phyloP scores from a whole-genome alignment of 306 rosid species.

The Potentilla sterilis region DNA sequence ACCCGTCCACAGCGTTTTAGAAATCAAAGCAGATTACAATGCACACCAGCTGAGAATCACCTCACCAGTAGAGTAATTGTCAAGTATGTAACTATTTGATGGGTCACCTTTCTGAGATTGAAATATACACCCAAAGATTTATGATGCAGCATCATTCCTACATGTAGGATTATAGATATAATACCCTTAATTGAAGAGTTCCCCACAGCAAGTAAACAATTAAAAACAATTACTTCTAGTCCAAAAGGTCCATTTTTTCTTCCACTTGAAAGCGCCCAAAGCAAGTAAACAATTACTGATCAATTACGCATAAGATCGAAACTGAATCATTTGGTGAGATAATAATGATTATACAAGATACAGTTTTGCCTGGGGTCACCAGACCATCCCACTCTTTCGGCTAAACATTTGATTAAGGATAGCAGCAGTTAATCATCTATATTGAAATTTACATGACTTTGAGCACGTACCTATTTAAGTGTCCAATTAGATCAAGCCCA shows the following conservation, averaged over 20 bases:
- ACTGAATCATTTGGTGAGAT: conserved; percentile 11
- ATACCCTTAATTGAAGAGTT: not conserved
- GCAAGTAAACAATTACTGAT: conserved; percentile 13
- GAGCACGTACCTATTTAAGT: not conserved
- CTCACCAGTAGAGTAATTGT: conserved; percentile 6
- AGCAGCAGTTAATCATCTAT: conserved; percentile 7
- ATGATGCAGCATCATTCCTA: conserved; percentile 9
- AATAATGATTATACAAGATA: not conserved
- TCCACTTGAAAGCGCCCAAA: not conserved
- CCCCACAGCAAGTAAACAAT: not conserved
- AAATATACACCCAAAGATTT: not conserved
- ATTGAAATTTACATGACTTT: not conserved
- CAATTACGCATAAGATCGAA: not conserved
- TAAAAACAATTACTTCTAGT: not conserved
- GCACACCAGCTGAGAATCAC: not conserved
- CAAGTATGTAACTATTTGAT: conserved; percentile 1
- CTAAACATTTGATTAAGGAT: conserved; percentile 22
- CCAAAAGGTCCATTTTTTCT: not conserved
- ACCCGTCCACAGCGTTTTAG: not conserved
- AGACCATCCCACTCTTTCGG: conserved; percentile 11
- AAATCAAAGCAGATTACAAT: not conserved
- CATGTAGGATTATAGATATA: not conserved
- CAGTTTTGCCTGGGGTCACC: not conserved
- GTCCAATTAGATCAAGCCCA: conserved; percentile 5
- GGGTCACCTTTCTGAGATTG: conserved; percentile 14